Evolutionary conservation across 2,329 filamentous ascomycete genomes (phyloP), one percentile per base, ranked within the genome.

Genomic region (Cladosporium sp.): DNA sequence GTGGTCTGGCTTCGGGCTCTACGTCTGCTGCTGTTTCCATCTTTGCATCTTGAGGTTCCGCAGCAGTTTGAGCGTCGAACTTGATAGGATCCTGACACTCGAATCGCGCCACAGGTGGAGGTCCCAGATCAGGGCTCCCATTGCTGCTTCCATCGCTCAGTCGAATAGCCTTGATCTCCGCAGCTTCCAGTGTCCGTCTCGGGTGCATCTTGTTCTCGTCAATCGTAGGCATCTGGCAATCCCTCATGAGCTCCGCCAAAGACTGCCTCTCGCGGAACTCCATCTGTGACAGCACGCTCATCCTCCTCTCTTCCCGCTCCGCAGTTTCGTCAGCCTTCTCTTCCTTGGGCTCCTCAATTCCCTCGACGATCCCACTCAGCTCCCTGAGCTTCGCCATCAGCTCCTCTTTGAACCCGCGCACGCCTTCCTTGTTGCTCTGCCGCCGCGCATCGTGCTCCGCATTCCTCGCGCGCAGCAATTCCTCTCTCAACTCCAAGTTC

Each of bases 311-410:
- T 70, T 69, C 67, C 61, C 48, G 51, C 16, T 63, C 46, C 3
- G 54, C 53, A 10, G 57, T 39, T 28, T 63, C 63, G 60, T 63
- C 68, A 28, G 43, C 36, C 1, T 68, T 69, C 10, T 63, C 68
- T 26, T 68, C 65, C 36, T 70, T 69, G 1, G 77, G 64, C 26
- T 77, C 75, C 18, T 89, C 89, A 51, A 94, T 81, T 30, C 85
- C 84, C 53, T 85, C 86, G 13, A 95, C 83, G 69, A 94, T 80
- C 3, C 83, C 82, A 32, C 86, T 84, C 78, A 92, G 85, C 79
- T 93, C 90, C 36, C 84, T 80, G 23, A 95, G 82, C 77, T 93
- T 92, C 2, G 85, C 82, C 74, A 93, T 88, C 68, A 96, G 81
- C 75, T 88, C 86, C 54, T 83, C 82, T 75, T 89, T 92, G 71